These are phyloP conservation scores for Isatis lusitanica DNA, from an alignment of 441 rosid genomes.

Conservation along the genomic window DNA sequence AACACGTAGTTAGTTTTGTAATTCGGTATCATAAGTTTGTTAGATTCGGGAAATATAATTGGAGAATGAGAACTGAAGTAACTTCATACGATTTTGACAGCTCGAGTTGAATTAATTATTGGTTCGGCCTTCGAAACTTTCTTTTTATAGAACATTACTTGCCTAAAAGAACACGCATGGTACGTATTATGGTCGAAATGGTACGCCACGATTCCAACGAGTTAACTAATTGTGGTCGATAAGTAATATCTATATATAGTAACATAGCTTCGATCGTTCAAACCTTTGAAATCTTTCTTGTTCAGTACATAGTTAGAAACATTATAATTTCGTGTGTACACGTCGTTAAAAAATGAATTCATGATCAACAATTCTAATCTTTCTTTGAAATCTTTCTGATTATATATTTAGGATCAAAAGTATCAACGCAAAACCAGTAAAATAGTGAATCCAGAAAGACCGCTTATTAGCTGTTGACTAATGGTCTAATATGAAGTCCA, in stretches of 20 bases:
- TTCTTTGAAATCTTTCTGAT: no score
- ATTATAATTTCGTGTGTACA: background rate
- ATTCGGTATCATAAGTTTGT: conserved; percentile 21
- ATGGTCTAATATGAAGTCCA: no score
- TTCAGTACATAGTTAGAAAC: background rate
- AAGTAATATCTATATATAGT: background rate
- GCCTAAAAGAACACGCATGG: conserved; percentile 14
- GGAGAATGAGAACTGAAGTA: conserved; percentile 15
- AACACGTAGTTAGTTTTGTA: conserved; percentile 23
- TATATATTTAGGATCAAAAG: background rate
- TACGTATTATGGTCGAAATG: conserved; percentile 11
- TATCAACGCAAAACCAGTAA: background rate
- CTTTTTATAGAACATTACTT: conserved; percentile 14
- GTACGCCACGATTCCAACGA: background rate
- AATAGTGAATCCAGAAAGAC: background rate
- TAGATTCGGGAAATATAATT: conserved; percentile 26
- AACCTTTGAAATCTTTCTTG: background rate
- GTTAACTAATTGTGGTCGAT: background rate
- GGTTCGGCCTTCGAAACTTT: conserved; percentile 11
- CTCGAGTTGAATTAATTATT: conserved; percentile 5
- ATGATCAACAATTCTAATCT: no score
- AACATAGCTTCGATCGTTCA: conserved; percentile 5
- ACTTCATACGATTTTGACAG: conserved; percentile 5
- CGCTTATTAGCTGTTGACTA: background rate
- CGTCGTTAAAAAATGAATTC: background rate